Percentiles rank a stretch among this genome's conserved stretches.
Evolutionary conservation across 2,329 filamentous ascomycete species (phyloP).

Genomic region (Arthrobotrys megalospora): DNA sequence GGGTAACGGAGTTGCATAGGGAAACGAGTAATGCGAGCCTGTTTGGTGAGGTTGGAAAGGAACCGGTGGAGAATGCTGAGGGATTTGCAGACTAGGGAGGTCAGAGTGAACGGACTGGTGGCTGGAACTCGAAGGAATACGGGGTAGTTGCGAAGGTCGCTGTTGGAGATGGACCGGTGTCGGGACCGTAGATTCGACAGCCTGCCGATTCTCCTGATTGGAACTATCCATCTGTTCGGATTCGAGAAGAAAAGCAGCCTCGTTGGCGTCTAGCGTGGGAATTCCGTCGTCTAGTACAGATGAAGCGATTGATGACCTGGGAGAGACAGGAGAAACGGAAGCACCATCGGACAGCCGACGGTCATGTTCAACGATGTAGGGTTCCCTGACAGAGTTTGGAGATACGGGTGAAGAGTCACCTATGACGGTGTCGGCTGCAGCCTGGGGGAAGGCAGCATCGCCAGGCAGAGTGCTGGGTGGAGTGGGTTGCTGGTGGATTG

Average conservation of each 20-base stretch:
- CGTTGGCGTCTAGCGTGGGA: constrained; percentile 47
- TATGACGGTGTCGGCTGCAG: constrained; percentile 18
- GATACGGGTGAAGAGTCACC: constrained; percentile 1
- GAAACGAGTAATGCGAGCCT: constrained; percentile 39
- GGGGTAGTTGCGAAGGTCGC: constrained; percentile 31
- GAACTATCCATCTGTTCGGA: constrained; percentile 25
- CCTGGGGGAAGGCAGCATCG: constrained; percentile 54
- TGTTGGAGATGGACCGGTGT: constrained; percentile 8
- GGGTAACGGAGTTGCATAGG: constrained; percentile 32
- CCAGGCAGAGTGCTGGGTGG: constrained; percentile 51
- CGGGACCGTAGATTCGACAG: constrained; percentile 2
- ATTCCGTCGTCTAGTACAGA: constrained; percentile 47
- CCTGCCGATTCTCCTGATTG: constrained; percentile 9
- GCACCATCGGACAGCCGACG: neutral
- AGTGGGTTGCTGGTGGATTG: constrained; percentile 43
- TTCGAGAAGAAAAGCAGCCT: constrained; percentile 44
- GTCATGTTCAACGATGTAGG: constrained; percentile 35
- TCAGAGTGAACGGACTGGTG: constrained; percentile 32
- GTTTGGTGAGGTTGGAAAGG: constrained; percentile 54
- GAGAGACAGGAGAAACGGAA: constrained; percentile 33
- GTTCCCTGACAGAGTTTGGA: constrained; percentile 22
- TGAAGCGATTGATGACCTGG: constrained; percentile 11
- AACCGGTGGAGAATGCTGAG: constrained; percentile 45
- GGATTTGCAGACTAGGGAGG: constrained; percentile 45
- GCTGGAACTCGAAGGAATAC: constrained; percentile 42